These are phyloP conservation scores for Apiospora marii DNA, from an alignment of 2,329 filamentous ascomycete genomes.

Conservation along the genomic window DNA sequence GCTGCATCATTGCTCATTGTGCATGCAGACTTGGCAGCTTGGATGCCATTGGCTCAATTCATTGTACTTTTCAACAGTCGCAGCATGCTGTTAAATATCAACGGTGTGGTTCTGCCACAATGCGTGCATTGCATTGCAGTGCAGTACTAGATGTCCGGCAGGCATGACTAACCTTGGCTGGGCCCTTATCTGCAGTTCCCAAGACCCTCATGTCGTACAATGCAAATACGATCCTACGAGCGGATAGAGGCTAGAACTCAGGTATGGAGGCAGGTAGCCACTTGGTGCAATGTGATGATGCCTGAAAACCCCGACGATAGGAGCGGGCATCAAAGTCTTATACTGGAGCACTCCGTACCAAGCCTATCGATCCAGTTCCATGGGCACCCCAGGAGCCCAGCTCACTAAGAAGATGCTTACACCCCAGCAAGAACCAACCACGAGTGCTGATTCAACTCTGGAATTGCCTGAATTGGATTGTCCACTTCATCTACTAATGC, in stretches of 20 bases:
- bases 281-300: not conserved
- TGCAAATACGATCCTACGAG: too few relatives aligned
- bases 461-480: constrained; percentile 3
- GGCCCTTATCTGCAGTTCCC: not conserved
- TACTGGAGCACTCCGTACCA: not conserved
- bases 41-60: not conserved
- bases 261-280: too few relatives aligned
- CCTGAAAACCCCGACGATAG: not conserved
- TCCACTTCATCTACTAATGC: not conserved
- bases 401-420: not conserved
- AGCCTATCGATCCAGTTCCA: not conserved
- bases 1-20: not conserved
- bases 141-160: not conserved
- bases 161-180: not conserved
- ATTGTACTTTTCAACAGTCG: not conserved
- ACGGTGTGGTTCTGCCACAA: not conserved
- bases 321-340: too few relatives aligned
- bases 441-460: not conserved
- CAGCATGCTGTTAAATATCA: not conserved
- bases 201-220: not conserved
- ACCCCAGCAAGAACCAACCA: constrained; percentile 2
- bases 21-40: not conserved
- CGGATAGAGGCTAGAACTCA: too few relatives aligned
- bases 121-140: not conserved
- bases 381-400: not conserved